Percentiles rank a stretch among this genome's conserved stretches.
These are phyloP conservation scores for Penicillium coffeae DNA, from an alignment of 495 filamentous ascomycete species.

Conservation along the genomic window DNA sequence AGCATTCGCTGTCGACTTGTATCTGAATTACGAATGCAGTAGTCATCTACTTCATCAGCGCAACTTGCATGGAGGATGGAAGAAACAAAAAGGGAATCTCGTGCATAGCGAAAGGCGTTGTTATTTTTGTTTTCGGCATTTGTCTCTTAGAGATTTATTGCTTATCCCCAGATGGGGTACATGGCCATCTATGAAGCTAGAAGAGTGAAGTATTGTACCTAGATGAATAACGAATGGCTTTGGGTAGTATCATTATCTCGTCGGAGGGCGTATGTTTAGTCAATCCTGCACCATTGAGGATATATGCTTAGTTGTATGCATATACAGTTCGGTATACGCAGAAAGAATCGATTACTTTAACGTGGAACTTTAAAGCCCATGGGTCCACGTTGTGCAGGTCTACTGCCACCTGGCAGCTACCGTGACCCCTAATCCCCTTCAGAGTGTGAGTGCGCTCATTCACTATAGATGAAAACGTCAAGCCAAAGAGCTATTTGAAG, in stretches of 20 bases:
- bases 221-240: conserved; percentile 4
- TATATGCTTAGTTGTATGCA: too few relatives aligned
- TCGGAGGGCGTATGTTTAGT: background rate
- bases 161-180: conserved; percentile 1
- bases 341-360: too few relatives aligned
- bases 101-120: conserved; percentile 46
- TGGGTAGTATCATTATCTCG: background rate
- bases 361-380: too few relatives aligned
- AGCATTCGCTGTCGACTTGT: background rate
- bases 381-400: too few relatives aligned
- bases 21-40: conserved; percentile 7
- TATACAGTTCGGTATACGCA: too few relatives aligned
- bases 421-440: too few relatives aligned
- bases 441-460: too few relatives aligned
- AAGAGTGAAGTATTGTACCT: too few relatives aligned
- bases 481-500: too few relatives aligned
- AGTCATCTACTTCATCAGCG: conserved; percentile 7
- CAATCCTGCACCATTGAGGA: too few relatives aligned
- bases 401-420: too few relatives aligned
- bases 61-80: conserved; percentile 13
- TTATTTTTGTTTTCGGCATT: conserved; percentile 6
- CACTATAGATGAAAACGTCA: too few relatives aligned
- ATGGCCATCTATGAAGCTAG: background rate
- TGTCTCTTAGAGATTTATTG: background rate
- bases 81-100: conserved; percentile 10